Base-by-base conservation (phyloP, 108 stramenopile species). In the Cyclotella choctawhatcheeana region DNA sequence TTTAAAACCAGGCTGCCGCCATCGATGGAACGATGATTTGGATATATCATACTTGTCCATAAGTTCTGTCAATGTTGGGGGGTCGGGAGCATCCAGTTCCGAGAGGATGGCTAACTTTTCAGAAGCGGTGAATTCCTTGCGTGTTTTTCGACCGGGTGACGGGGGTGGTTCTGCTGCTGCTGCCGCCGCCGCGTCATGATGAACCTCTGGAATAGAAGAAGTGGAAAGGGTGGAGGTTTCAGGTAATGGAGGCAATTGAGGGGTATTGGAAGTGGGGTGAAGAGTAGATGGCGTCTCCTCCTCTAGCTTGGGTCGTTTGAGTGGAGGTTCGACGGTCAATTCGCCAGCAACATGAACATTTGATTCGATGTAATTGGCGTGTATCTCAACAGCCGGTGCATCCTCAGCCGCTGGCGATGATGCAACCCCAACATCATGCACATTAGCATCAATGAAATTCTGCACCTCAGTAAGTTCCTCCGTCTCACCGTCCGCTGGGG, bases 81-180 rank as follows among this genome's bases (percentile, higher is more conserved):
- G 45, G 32, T 69, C 59, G 62, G 44, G 58, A 4, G 31, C 30
- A 8, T 66, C 53, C 27, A 77, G 43, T 58, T 71, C 69, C 0
- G 63, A 50, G 20, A 77, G 44, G 48, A 77, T 77, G 17, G 29
- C 22, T 10, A 77, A 58, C 66, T 77, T 77, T 71, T 77, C 64
- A 18, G 25, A n/a, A 48, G 77, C 77, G 64, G 77, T 77, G 58
- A 77, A 77, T 52, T 77, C 77, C 16, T 31, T 40, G 5, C 77
- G 64, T 0, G 63, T 32, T 50, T 71, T 77, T 22, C 40, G 43
- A 29, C 24, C 56, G 40, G 55, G 37, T 40, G 37, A 40, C 37
- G 8, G 37, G 37, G 37, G 8, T 40, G 6, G 37, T 12, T 8
- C 37, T 8, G 37, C 12, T 40, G 6, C 8, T 40, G 37, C 6